A percentile compares a stretch with the other conserved stretches of the same genome.
phyloP scores from a whole-genome alignment of 805 yeast species.

The Vanderwaltozyma tropicalis region DNA sequence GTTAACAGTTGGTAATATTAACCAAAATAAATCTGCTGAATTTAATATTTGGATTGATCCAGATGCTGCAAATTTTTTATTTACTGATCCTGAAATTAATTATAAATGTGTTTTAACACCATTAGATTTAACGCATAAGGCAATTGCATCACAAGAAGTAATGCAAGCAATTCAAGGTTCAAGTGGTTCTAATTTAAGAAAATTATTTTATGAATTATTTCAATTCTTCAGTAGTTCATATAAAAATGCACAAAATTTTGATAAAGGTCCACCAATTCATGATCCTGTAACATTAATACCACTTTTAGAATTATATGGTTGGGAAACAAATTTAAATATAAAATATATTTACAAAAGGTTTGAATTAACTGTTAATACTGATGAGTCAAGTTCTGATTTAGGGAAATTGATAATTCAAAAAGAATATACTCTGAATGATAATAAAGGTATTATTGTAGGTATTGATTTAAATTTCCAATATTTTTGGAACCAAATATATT shows the following conservation, averaged over 20 bases:
- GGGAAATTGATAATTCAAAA: conserved; percentile 37
- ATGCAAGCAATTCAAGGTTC: conserved; percentile 33
- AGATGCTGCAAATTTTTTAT: conserved; percentile 52
- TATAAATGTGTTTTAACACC: conserved; percentile 49
- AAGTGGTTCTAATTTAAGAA: conserved; percentile 37
- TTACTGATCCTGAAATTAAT: conserved; percentile 37
- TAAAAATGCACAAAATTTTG: conserved; percentile 33
- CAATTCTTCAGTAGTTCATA: conserved; percentile 40
- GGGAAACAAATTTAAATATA: conserved; percentile 16
- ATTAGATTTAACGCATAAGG: conserved; percentile 59
- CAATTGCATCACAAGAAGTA: conserved; percentile 34
- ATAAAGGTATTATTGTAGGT: conserved; percentile 33
- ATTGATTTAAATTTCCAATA: conserved; percentile 30
- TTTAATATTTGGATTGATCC: conserved; percentile 73
- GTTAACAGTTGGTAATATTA: conserved; percentile 37
- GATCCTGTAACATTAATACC: conserved; percentile 67
- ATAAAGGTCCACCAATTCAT: conserved; percentile 64
- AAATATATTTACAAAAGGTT: conserved; percentile 14
- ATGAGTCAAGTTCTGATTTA: conserved; percentile 39
- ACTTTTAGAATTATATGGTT: conserved; percentile 36
- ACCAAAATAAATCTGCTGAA: conserved; percentile 48
- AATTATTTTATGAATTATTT: conserved; percentile 44
- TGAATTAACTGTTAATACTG: conserved; percentile 20
- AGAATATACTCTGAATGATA: conserved; percentile 19
- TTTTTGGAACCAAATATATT: conserved; percentile 39